These are phyloP conservation scores for Cytospora chrysosperma DNA, from an alignment of 2,329 filamentous ascomycete species.

Conservation along the genomic window DNA sequence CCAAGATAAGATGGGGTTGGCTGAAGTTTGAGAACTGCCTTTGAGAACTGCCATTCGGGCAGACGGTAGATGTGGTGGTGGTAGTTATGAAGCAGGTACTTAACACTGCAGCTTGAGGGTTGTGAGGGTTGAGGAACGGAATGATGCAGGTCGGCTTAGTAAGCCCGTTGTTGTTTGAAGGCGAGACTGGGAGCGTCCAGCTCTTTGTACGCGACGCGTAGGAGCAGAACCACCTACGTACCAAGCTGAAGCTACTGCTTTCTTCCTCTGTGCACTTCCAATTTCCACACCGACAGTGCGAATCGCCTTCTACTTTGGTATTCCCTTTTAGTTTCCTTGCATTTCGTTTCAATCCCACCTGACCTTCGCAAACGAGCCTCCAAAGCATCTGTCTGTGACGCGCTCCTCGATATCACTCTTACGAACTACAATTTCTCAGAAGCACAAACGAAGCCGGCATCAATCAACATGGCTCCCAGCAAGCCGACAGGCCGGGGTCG, in stretches of 20 bases:
- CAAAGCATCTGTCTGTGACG: not conserved
- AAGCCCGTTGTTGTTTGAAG: not conserved
- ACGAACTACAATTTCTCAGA: not conserved
- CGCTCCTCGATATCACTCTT: not conserved
- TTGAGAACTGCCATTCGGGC: too few species aligned
- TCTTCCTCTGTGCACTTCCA: not conserved
- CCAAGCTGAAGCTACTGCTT: not conserved
- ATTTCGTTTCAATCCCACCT: not conserved
- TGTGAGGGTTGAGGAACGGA: too few species aligned
- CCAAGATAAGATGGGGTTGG: too few species aligned
- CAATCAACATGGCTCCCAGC: slow-evolving; percentile 16
- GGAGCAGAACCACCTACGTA: not conserved
- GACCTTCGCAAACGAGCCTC: not conserved
- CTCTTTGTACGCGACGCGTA: not conserved
- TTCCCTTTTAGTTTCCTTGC: not conserved
- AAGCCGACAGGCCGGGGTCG: slow-evolving; percentile 20
- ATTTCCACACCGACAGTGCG: not conserved
- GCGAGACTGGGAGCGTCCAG: too few species aligned
- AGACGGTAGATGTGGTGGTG: too few species aligned
- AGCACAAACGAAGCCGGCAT: not conserved
- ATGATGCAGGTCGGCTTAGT: not conserved
- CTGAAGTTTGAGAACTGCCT: too few species aligned
- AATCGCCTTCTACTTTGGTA: not conserved
- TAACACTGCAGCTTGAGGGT: too few species aligned
- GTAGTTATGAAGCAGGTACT: too few species aligned